These are phyloP conservation scores for Tolypocladium cylindrosporum DNA, from an alignment of 2,329 filamentous ascomycete species.

Conservation along the genomic window DNA sequence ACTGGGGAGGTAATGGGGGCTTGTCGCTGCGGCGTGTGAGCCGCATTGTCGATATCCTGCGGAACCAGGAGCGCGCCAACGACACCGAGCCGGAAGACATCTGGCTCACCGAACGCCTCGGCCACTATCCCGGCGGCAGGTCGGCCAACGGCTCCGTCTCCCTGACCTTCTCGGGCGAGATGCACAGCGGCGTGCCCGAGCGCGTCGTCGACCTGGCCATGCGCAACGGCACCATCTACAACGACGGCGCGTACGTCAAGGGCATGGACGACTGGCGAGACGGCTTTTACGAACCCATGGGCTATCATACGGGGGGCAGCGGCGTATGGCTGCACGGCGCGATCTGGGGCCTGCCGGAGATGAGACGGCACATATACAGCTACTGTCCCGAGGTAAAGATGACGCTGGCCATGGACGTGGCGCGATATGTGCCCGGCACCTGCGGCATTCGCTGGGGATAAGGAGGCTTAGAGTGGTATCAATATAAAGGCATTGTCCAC, in stretches of 20 bases:
- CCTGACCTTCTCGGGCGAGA: conserved; percentile 40
- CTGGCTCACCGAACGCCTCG: conserved; percentile 43
- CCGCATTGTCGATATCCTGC: conserved; percentile 41
- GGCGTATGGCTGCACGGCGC: conserved; percentile 32
- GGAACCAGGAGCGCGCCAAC: conserved; percentile 32
- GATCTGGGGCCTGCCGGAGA: conserved; percentile 38
- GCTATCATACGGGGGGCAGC: conserved; percentile 44
- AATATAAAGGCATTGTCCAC: too few species aligned
- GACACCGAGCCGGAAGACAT: conserved; percentile 43
- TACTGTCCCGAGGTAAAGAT: conserved; percentile 52
- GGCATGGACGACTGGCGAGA: conserved; percentile 39
- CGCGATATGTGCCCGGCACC: conserved; percentile 36
- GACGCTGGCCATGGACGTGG: conserved; percentile 44
- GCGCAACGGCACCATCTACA: conserved; percentile 15
- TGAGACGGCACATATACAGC: conserved; percentile 40
- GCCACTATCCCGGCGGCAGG: conserved; percentile 34
- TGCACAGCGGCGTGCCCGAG: conserved; percentile 22
- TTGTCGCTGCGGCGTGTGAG: conserved; percentile 42
- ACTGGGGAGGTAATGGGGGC: conserved; percentile 41
- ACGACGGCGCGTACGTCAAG: conserved; percentile 15
- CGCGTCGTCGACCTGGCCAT: conserved; percentile 10
- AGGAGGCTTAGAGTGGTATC: too few species aligned
- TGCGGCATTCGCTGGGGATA: conserved; percentile 22
- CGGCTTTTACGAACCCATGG: conserved; percentile 48
- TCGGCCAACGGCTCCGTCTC: conserved; percentile 42